phyloP scores from a whole-genome alignment of 2,329 filamentous ascomycete genomes.

The Venturia pyrina region DNA sequence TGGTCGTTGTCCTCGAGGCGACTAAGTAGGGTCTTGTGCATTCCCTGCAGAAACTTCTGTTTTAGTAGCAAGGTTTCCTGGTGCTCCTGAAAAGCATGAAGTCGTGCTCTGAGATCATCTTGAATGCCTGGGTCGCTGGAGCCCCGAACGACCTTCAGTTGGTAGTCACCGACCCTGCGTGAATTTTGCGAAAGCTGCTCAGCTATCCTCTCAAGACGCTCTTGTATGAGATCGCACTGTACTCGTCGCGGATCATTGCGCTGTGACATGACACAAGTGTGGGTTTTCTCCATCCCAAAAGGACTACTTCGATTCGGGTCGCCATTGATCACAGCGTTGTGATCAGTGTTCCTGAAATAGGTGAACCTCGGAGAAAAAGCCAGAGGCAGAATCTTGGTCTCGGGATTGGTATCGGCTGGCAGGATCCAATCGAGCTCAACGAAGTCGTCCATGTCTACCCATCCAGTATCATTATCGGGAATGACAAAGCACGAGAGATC shows the following conservation, averaged over 20 bases:
- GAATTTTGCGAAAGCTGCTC: slow-evolving; percentile 69
- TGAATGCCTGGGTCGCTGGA: slow-evolving; percentile 35
- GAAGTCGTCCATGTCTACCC: slow-evolving; percentile 99
- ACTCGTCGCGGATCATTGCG: slow-evolving; percentile 70
- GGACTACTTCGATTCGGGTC: slow-evolving; percentile 75
- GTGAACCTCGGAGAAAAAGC: slow-evolving; percentile 91
- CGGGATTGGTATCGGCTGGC: slow-evolving; percentile 78
- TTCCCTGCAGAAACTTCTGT: slow-evolving; percentile 47
- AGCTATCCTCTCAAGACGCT: slow-evolving; percentile 67
- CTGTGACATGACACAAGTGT: slow-evolving; percentile 84
- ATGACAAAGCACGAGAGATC: slow-evolving; percentile 85
- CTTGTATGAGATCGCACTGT: slow-evolving; percentile 74
- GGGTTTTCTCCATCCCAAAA: slow-evolving; percentile 88
- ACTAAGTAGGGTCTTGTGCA: slow-evolving; percentile 48
- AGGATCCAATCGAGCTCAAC: slow-evolving; percentile 96
- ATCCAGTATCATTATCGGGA: slow-evolving; percentile 86
- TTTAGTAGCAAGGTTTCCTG: slow-evolving; percentile 47
- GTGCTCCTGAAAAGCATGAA: slow-evolving; percentile 46
- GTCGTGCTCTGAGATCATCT: slow-evolving; percentile 44
- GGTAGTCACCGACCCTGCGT: slow-evolving; percentile 62
- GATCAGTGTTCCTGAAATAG: slow-evolving; percentile 95
- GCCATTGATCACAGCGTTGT: slow-evolving; percentile 67
- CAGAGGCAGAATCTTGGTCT: slow-evolving; percentile 87
- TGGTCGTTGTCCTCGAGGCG: slow-evolving; percentile 49
- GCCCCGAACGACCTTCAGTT: slow-evolving; percentile 51